These are phyloP conservation scores for Thielaviopsis ethacetica DNA, from an alignment of 2,329 filamentous ascomycete genomes.

Conservation along the genomic window DNA sequence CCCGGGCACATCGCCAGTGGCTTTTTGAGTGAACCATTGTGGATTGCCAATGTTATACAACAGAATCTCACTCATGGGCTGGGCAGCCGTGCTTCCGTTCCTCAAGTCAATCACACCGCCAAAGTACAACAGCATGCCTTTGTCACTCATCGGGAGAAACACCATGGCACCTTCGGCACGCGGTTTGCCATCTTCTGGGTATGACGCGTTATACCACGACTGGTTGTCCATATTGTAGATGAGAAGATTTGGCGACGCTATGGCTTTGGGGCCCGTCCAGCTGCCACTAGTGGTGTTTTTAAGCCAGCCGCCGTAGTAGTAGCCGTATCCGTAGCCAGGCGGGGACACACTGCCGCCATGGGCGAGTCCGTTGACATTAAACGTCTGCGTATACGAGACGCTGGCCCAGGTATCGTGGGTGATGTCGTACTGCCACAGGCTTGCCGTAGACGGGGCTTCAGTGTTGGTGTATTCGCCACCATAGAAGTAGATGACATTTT, in stretches of 20 bases:
- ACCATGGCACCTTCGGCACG: slow-evolving; percentile 44
- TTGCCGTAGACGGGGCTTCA: slow-evolving; percentile 26
- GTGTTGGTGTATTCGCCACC: slow-evolving; percentile 40
- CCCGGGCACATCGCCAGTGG: slow-evolving; percentile 34
- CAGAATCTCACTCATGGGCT: slow-evolving; percentile 34
- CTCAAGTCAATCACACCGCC: slow-evolving; percentile 32
- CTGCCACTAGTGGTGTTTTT: slow-evolving; percentile 34
- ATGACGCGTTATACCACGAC: slow-evolving; percentile 34
- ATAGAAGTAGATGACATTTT: slow-evolving; percentile 46
- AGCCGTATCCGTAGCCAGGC: slow-evolving; percentile 37
- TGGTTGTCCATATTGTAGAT: slow-evolving; percentile 39
- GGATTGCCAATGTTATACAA: slow-evolving; percentile 44
- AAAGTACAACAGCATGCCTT: slow-evolving; percentile 44
- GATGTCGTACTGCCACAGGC: slow-evolving; percentile 40
- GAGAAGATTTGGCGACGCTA: slow-evolving; percentile 35
- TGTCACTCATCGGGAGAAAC: slow-evolving; percentile 42
- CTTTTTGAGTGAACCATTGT: slow-evolving; percentile 43
- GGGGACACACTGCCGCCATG: slow-evolving; percentile 41
- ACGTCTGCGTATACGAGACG: slow-evolving; percentile 22
- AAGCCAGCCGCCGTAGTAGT: slow-evolving; percentile 47
- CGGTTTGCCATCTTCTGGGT: slow-evolving; percentile 30
- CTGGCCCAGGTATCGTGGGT: slow-evolving; percentile 38
- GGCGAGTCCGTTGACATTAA: slow-evolving; percentile 28
- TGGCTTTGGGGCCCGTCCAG: slow-evolving; percentile 29
- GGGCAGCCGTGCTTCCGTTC: slow-evolving; percentile 30